These are phyloP conservation scores for Hyaloscypha finlandica DNA, from an alignment of 495 filamentous ascomycete species.

Conservation along the genomic window DNA sequence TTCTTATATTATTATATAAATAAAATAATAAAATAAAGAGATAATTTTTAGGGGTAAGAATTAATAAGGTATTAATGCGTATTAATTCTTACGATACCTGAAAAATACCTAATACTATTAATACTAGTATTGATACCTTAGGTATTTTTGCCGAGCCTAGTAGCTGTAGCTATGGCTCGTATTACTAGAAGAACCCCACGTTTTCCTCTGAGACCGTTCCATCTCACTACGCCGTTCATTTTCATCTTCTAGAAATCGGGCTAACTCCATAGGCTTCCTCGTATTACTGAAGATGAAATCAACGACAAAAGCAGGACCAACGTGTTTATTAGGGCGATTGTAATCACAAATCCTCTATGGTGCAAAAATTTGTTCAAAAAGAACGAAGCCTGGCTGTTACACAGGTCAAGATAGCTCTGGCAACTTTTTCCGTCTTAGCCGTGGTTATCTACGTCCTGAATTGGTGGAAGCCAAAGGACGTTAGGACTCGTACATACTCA, in stretches of 20 bases:
- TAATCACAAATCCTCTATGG: conserved; percentile 34
- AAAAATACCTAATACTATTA: no score
- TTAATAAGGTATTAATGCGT: no score
- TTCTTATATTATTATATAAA: no score
- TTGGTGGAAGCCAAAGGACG: conserved; percentile 5
- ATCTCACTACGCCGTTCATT: not conserved
- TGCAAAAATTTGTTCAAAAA: conserved; percentile 32
- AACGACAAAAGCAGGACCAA: conserved; percentile 41
- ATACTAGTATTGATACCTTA: no score
- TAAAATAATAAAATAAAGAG: no score
- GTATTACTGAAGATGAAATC: conserved; percentile 33
- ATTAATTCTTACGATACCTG: no score
- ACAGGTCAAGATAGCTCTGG: conserved; percentile 37
- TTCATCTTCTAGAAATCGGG: not conserved
- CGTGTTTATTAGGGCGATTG: conserved; percentile 32
- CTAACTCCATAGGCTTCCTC: not conserved
- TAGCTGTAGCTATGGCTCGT: no score
- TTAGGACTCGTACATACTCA: not conserved
- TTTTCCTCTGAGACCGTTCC: not conserved
- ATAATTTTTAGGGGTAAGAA: no score
- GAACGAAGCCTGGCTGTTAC: conserved; percentile 32
- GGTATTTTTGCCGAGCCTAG: no score
- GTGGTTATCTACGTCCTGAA: conserved; percentile 30
- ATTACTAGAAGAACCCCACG: not conserved
- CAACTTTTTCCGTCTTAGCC: conserved; percentile 35